These are phyloP conservation scores for Coemansia sp. DNA, from an alignment of 192 early-diverging fungal genomes.

Conservation along the genomic window DNA sequence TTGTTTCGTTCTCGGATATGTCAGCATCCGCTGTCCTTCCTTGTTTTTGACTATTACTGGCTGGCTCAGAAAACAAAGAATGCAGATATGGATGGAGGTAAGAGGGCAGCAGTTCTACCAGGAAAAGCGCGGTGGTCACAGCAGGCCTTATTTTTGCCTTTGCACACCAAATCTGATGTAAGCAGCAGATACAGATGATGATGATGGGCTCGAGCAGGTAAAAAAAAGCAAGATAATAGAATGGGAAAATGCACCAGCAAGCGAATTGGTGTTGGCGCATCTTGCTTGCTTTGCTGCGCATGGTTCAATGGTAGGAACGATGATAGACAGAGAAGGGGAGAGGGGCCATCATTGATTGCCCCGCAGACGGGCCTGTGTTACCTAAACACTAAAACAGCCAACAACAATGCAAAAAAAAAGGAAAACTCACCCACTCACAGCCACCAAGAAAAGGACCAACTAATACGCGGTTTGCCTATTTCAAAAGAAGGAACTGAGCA, in stretches of 20 bases:
- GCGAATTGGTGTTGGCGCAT: neutral
- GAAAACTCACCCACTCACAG: neutral
- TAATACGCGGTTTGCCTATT: neutral
- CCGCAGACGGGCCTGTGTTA: slow-evolving; percentile 7
- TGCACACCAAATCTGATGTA: no score
- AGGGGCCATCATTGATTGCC: neutral
- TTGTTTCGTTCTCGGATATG: neutral
- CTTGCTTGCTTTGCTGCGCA: neutral
- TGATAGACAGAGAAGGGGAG: neutral
- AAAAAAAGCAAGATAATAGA: neutral
- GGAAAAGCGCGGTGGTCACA: no score
- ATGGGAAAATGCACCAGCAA: neutral
- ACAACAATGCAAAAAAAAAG: neutral
- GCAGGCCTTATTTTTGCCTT: no score
- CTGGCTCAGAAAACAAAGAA: no score
- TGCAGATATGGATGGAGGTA: no score
- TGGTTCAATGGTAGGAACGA: neutral
- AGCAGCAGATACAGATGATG: no score
- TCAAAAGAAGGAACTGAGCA: neutral
- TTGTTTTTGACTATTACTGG: no score
- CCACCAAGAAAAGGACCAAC: neutral
- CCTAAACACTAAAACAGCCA: neutral
- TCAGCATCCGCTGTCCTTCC: neutral
- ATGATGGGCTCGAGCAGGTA: neutral
- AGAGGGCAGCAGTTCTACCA: no score